Evolutionary conservation across 192 early-diverging fungal species (phyloP).

Genomic region (Podochytrium sp.): DNA sequence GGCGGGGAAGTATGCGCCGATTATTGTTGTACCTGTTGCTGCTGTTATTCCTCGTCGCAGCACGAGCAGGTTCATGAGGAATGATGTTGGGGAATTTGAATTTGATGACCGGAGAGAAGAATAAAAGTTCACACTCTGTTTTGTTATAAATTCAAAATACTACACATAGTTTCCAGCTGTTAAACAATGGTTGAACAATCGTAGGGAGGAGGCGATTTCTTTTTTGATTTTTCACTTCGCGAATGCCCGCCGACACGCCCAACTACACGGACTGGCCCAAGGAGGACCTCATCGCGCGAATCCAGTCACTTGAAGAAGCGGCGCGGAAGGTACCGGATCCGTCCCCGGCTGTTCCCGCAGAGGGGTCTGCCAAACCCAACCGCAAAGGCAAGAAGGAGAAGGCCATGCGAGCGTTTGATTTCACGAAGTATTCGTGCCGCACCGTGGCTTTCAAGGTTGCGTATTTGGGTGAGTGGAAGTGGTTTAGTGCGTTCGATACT

Average conservation of each 20-base stretch:
- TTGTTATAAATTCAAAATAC: slow-evolving; percentile 3
- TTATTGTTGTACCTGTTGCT: too few relatives aligned
- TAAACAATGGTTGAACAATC: too few relatives aligned
- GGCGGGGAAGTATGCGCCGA: neutral
- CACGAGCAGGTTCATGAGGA: neutral
- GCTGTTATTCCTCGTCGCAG: too few relatives aligned
- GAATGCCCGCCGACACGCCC: slow-evolving; percentile 15
- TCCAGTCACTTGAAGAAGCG: slow-evolving; percentile 40
- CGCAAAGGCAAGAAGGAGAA: slow-evolving; percentile 39
- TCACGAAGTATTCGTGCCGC: slow-evolving; percentile 73
- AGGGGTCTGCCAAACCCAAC: slow-evolving; percentile 1
- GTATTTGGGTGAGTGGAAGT: slow-evolving; percentile 65
- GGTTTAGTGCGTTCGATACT: neutral
- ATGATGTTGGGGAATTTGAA: neutral
- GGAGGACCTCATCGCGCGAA: slow-evolving; percentile 58
- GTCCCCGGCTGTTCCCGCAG: neutral
- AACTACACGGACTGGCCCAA: slow-evolving; percentile 58
- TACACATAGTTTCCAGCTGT: too few relatives aligned
- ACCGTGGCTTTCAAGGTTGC: slow-evolving; percentile 86
- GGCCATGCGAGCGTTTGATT: slow-evolving; percentile 65
- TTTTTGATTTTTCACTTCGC: too few relatives aligned
- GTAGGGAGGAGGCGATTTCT: too few relatives aligned
- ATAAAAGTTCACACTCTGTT: neutral
- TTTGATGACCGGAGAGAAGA: neutral
- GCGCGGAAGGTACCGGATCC: neutral